A percentile compares a stretch with the other conserved stretches of the same genome.
phyloP scores from a whole-genome alignment of 2,329 filamentous ascomycete species.

The Lachnellula suecica region DNA sequence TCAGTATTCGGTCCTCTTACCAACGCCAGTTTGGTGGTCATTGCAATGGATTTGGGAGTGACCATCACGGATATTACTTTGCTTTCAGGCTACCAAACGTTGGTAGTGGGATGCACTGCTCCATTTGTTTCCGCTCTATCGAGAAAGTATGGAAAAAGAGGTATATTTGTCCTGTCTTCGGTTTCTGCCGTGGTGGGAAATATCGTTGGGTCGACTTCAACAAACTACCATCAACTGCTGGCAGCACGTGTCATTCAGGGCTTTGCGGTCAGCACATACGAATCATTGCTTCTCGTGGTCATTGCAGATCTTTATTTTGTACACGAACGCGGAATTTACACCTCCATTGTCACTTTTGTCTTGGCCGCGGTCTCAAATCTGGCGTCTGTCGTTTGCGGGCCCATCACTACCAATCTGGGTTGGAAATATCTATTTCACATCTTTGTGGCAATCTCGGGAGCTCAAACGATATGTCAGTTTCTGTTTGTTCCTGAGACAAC shows the following conservation, averaged over 20 bases:
- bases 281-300: conserved; percentile 29
- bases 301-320: conserved; percentile 46
- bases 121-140: conserved; percentile 22
- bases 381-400: conserved; percentile 40
- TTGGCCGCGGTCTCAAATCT: conserved; percentile 40
- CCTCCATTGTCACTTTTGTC: conserved; percentile 40
- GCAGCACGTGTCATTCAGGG: conserved; percentile 26
- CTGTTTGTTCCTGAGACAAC: conserved; percentile 52
- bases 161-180: conserved; percentile 16
- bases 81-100: conserved; percentile 23
- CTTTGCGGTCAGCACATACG: conserved; percentile 24
- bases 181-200: conserved; percentile 19
- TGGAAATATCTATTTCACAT: conserved; percentile 40
- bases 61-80: conserved; percentile 20
- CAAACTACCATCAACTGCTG: conserved; percentile 19
- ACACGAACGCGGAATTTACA: conserved; percentile 42
- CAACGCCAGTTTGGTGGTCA: conserved; percentile 16
- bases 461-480: conserved; percentile 35
- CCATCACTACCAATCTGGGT: conserved; percentile 37
- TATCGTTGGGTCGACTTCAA: conserved; percentile 14
- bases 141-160: conserved; percentile 23
- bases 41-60: conserved; percentile 15
- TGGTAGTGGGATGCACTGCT: conserved; percentile 20
- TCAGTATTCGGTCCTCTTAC: conserved; percentile 16
- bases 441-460: conserved; percentile 7